Conservation (phyloP, 768 basidiomycete species). For the Mycena latifolia region DNA sequence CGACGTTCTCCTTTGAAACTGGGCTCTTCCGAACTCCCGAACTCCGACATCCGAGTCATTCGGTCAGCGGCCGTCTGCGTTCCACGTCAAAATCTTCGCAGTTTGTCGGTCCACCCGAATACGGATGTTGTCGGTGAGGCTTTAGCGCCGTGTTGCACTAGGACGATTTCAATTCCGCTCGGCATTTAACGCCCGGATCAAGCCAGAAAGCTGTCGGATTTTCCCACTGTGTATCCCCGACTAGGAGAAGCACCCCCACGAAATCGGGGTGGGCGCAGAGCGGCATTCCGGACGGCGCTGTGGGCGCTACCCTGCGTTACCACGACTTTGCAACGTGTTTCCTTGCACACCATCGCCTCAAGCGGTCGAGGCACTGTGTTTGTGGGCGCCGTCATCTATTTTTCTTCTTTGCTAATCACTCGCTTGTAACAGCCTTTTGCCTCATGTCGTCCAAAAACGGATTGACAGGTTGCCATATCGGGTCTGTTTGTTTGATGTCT, state of each 20-base stretch:
- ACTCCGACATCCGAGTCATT: too few relatives aligned
- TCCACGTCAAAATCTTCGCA: slow-evolving; percentile 10
- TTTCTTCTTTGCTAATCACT: slow-evolving; percentile 11
- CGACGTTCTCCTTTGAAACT: neutral
- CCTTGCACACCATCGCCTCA: slow-evolving; percentile 18
- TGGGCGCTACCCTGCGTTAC: neutral
- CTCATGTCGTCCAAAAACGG: slow-evolving; percentile 5
- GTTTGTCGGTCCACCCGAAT: slow-evolving; percentile 3
- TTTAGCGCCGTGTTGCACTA: neutral
- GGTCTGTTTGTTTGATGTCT: neutral
- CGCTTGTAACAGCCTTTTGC: slow-evolving; percentile 10
- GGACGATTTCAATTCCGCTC: too few relatives aligned
- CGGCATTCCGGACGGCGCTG: neutral
- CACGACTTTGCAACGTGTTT: slow-evolving; percentile 22
- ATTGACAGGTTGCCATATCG: slow-evolving; percentile 6
- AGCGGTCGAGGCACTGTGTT: slow-evolving; percentile 1
- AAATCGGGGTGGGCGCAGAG: neutral
- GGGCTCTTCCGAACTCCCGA: too few relatives aligned
- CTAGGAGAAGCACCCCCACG: neutral
- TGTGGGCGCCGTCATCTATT: slow-evolving; percentile 14
- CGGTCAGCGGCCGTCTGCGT: neutral
- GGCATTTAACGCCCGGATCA: neutral
- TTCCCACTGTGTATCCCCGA: neutral
- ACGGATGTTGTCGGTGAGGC: slow-evolving; percentile 10
- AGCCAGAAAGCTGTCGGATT: neutral